Percentiles rank a stretch among this genome's conserved stretches.
Conservation (phyloP, 2,329 filamentous ascomycete genomes). For the Exophiala dermatitidis region DNA sequence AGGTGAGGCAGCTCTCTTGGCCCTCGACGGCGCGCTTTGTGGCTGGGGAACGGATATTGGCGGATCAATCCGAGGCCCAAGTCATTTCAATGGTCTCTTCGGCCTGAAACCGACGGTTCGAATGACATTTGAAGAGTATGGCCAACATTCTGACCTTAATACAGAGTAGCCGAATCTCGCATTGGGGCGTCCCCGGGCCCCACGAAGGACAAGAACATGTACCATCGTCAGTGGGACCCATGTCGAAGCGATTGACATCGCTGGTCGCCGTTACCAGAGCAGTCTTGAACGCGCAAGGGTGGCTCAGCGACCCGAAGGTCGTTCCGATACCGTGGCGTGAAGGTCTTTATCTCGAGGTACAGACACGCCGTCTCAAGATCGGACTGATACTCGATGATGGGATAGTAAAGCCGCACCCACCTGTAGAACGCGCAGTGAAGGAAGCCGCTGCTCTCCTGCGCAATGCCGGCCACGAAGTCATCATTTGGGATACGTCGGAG, state of each 20-base stretch:
- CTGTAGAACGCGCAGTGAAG: conserved; percentile 18
- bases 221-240: conserved; percentile 55
- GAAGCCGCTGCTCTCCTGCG: conserved; percentile 32
- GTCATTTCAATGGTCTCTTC: conserved; percentile 44
- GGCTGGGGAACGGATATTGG: conserved; percentile 50
- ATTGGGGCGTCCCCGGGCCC: conserved; percentile 52
- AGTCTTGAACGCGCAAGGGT: conserved; percentile 41
- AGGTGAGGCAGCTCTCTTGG: conserved; percentile 39
- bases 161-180: conserved; percentile 52
- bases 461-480: conserved; percentile 47
- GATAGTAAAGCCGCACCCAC: conserved; percentile 24
- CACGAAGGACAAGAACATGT: conserved; percentile 60
- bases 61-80: conserved; percentile 46
- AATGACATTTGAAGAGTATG: conserved; percentile 32
- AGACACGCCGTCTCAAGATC: conserved; percentile 34
- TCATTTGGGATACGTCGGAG: conserved; percentile 20
- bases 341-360: conserved; percentile 39
- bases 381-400: conserved; percentile 23
- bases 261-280: conserved; percentile 38
- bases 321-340: conserved; percentile 51
- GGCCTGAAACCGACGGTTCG: conserved; percentile 44
- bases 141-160: conserved; percentile 18
- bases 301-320: conserved; percentile 50
- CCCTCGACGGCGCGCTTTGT: conserved; percentile 38
- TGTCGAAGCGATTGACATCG: conserved; percentile 48